Evolutionary conservation across 495 filamentous ascomycete genomes (phyloP).

Genomic region (Aspergillus hancockii): DNA sequence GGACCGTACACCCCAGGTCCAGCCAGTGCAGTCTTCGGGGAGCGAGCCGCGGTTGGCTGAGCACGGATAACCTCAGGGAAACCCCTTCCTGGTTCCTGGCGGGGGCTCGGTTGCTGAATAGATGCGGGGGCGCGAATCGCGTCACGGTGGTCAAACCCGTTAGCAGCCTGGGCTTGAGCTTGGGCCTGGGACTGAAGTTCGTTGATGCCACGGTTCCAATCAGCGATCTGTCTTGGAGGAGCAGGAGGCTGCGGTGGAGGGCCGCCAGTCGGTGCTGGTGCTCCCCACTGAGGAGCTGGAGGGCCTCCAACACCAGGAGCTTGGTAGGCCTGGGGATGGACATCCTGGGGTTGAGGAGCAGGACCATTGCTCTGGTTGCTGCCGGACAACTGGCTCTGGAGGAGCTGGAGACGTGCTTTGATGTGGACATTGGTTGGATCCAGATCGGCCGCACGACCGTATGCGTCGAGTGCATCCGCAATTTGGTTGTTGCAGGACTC

Average conservation of each 20-base stretch:
- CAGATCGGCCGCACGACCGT: slow-evolving; percentile 90
- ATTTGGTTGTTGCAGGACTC: slow-evolving; percentile 99
- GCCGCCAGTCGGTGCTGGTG: slow-evolving; percentile 62
- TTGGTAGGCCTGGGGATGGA: slow-evolving; percentile 85
- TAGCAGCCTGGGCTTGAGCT: slow-evolving; percentile 64
- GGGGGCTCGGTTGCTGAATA: slow-evolving; percentile 67
- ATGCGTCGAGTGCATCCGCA: slow-evolving; percentile 92
- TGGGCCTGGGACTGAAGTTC: slow-evolving; percentile 71
- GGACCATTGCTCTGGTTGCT: slow-evolving; percentile 66
- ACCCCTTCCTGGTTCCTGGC: slow-evolving; percentile 67
- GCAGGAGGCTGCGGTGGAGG: slow-evolving; percentile 65
- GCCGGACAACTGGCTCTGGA: slow-evolving; percentile 74
- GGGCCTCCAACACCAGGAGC: slow-evolving; percentile 67
- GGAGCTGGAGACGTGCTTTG: slow-evolving; percentile 87
- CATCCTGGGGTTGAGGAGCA: slow-evolving; percentile 77
- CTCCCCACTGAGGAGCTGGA: slow-evolving; percentile 85
- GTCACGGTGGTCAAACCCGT: slow-evolving; percentile 80
- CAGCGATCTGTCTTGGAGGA: slow-evolving; percentile 57
- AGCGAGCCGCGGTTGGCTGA: slow-evolving; percentile 55
- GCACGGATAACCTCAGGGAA: slow-evolving; percentile 74
- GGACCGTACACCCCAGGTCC: slow-evolving; percentile 64
- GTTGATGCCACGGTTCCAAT: slow-evolving; percentile 76
- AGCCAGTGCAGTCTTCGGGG: slow-evolving; percentile 59
- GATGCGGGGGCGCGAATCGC: slow-evolving; percentile 62
- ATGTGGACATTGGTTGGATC: slow-evolving; percentile 94